Evolutionary conservation across 1,284 basidiomycete species (phyloP).

Genomic region (Ustilago cynodontis): DNA sequence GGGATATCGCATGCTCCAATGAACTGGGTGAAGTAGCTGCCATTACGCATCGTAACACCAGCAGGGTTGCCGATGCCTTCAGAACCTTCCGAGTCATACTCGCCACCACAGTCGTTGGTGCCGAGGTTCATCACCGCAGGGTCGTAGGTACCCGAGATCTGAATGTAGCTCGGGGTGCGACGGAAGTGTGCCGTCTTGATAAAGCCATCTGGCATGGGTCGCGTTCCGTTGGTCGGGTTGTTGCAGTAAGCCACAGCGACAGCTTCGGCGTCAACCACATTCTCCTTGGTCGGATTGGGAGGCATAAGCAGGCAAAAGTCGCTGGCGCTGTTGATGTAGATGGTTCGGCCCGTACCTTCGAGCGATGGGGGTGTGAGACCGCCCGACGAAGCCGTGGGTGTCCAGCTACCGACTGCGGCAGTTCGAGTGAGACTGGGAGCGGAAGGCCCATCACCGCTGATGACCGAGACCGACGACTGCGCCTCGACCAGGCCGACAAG

Average conservation of each 20-base stretch:
- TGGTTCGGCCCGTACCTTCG: slow-evolving; percentile 37
- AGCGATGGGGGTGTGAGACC: slow-evolving; percentile 32
- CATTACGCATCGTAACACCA: slow-evolving; percentile 57
- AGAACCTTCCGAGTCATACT: slow-evolving; percentile 52
- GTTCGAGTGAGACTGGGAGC: slow-evolving; percentile 36
- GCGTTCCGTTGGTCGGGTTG: slow-evolving; percentile 57
- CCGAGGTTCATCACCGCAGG: slow-evolving; percentile 62
- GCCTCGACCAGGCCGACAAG: slow-evolving; percentile 28
- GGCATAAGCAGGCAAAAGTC: slow-evolving; percentile 66
- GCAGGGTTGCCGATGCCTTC: slow-evolving; percentile 62
- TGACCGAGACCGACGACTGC: slow-evolving; percentile 25
- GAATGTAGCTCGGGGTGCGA: slow-evolving; percentile 50
- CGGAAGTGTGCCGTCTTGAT: slow-evolving; percentile 64
- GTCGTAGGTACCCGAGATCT: slow-evolving; percentile 61
- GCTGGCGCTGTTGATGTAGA: slow-evolving; percentile 55
- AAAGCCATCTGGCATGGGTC: slow-evolving; percentile 64
- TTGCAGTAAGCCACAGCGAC: slow-evolving; percentile 64
- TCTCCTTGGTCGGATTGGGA: slow-evolving; percentile 60
- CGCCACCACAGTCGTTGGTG: slow-evolving; percentile 59
- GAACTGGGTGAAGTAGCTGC: slow-evolving; percentile 58
- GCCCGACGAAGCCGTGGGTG: slow-evolving; percentile 31
- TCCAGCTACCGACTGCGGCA: slow-evolving; percentile 48
- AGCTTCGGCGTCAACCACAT: slow-evolving; percentile 65
- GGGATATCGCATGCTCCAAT: slow-evolving; percentile 65
- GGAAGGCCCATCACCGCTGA: slow-evolving; percentile 41